A percentile compares a stretch with the other conserved stretches of the same genome.
These are phyloP conservation scores for Fulvia fulva DNA, from an alignment of 2,329 filamentous ascomycete species.

Conservation along the genomic window DNA sequence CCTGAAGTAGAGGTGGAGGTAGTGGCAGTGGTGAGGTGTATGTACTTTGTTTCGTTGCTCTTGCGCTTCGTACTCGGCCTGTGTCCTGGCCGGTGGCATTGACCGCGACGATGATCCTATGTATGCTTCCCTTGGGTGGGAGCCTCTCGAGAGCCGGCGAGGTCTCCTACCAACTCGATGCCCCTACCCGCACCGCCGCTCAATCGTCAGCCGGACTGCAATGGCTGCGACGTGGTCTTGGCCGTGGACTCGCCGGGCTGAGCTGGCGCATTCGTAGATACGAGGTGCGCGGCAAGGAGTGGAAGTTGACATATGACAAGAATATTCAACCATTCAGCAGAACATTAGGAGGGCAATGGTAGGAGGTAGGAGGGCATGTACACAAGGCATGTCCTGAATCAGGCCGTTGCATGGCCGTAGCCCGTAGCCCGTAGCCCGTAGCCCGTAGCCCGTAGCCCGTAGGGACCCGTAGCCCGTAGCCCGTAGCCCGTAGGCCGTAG, in stretches of 20 bases:
- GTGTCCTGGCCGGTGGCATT: constrained; percentile 34
- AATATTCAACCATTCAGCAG: not conserved
- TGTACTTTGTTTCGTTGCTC: constrained; percentile 35
- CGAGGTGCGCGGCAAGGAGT: not conserved
- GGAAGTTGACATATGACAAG: not conserved
- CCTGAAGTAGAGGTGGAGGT: constrained; percentile 1
- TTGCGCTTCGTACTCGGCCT: constrained; percentile 34
- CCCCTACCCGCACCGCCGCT: not conserved
- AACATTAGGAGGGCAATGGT: not conserved
- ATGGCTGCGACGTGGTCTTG: not conserved
- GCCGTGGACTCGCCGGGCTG: not conserved
- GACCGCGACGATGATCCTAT: not conserved
- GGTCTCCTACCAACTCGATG: not conserved
- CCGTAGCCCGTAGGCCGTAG: not conserved
- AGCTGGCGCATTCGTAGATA: not conserved
- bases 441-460: not conserved
- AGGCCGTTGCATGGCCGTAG: not conserved
- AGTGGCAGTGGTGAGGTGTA: not conserved
- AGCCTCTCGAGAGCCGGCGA: too few relatives aligned
- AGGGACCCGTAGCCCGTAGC: too few relatives aligned
- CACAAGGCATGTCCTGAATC: not conserved
- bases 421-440: too few relatives aligned
- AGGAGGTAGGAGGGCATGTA: too few relatives aligned
- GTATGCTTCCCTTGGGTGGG: not conserved
- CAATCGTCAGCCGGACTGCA: not conserved